These are phyloP conservation scores for Populus hybrid DNA, from an alignment of 441 rosid species.

Conservation along the genomic window DNA sequence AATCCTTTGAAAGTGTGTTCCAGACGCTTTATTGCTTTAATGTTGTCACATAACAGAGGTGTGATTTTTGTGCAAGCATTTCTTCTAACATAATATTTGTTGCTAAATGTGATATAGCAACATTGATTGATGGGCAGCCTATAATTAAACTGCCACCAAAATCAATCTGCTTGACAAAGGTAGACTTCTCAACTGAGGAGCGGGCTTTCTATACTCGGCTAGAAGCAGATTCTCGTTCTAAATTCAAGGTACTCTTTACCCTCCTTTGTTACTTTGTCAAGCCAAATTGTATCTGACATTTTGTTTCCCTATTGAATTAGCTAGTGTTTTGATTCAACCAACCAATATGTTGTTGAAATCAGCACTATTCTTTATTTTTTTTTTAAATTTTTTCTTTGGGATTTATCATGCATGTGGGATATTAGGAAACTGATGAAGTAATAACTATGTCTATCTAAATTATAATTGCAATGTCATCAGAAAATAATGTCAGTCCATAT, in stretches of 20 bases:
- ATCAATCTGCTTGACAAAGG: constrained; percentile 52
- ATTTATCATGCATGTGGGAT: not conserved
- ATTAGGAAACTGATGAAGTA: not conserved
- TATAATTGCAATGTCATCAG: not conserved
- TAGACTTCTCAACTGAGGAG: constrained; percentile 79
- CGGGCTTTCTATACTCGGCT: constrained; percentile 78
- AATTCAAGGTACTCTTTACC: constrained; percentile 64
- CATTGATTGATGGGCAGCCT: constrained; percentile 82
- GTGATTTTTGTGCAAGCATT: constrained; percentile 12
- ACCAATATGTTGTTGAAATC: not conserved
- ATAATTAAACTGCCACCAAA: constrained; percentile 85
- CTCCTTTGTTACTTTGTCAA: constrained; percentile 2
- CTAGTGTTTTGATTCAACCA: not conserved
- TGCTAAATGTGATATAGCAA: constrained; percentile 50
- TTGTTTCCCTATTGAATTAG: not conserved
- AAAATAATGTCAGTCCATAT: not conserved
- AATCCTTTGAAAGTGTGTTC: constrained; percentile 1
- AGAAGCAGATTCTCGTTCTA: constrained; percentile 75
- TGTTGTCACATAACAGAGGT: constrained; percentile 7
- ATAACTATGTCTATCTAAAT: not conserved
- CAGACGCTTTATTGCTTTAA: constrained; percentile 1
- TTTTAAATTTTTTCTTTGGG: not conserved
- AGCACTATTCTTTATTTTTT: not conserved
- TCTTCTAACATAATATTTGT: constrained; percentile 12
- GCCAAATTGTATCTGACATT: not conserved